Conservation (phyloP, 768 basidiomycete species). For the Pisolithus sp. region DNA sequence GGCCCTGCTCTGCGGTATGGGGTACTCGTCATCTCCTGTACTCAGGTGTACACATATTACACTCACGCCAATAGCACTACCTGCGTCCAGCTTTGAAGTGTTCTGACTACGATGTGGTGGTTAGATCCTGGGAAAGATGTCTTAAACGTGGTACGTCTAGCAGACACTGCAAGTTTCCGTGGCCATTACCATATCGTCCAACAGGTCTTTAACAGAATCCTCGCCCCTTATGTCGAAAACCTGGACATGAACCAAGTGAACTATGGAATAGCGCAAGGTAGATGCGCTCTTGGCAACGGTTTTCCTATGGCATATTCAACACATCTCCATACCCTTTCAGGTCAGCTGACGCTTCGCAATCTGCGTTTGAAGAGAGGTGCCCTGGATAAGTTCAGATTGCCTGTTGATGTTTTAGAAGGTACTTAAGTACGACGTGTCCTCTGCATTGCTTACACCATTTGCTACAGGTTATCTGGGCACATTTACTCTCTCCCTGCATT, state of each 20-base stretch:
- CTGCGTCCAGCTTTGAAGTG: neutral
- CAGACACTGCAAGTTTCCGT: neutral
- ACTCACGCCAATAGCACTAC: neutral
- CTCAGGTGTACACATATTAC: neutral
- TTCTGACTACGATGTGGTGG: slow-evolving; percentile 65
- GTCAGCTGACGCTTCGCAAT: slow-evolving; percentile 71
- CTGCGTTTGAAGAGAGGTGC: slow-evolving; percentile 88
- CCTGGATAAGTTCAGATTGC: slow-evolving; percentile 90
- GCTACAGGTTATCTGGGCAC: slow-evolving; percentile 73
- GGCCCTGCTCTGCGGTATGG: neutral
- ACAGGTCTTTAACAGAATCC: slow-evolving; percentile 81
- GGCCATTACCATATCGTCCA: neutral
- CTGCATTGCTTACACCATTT: neutral
- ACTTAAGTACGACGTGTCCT: neutral
- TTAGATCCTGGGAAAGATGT: slow-evolving; percentile 82
- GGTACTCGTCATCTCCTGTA: neutral
- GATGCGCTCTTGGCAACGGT: slow-evolving; percentile 2
- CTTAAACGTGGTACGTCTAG: slow-evolving; percentile 59
- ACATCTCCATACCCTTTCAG: slow-evolving; percentile 30
- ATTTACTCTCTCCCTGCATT: slow-evolving; percentile 80
- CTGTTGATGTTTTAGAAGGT: slow-evolving; percentile 95
- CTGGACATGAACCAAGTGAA: slow-evolving; percentile 92
- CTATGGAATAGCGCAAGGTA: slow-evolving; percentile 86
- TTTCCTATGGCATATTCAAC: slow-evolving; percentile 4
- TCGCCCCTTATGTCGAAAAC: slow-evolving; percentile 95